These are phyloP conservation scores for Cordyceps cicadae DNA, from an alignment of 2,329 filamentous ascomycete species.

Conservation along the genomic window DNA sequence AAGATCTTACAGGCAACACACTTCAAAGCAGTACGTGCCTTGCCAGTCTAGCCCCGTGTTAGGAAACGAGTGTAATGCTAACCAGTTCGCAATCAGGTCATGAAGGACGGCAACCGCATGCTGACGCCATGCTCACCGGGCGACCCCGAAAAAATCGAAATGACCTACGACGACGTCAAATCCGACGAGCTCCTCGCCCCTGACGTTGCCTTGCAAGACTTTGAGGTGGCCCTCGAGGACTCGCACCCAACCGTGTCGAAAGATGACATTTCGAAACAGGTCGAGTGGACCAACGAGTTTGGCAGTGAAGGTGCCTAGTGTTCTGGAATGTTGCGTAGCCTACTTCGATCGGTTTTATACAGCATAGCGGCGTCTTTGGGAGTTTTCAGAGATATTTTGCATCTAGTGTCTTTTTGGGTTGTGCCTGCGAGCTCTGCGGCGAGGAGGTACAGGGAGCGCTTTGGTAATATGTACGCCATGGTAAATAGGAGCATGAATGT, in stretches of 20 bases:
- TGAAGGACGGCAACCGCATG: constrained; percentile 57
- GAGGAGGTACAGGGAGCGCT: background rate
- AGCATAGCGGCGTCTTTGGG: constrained; percentile 12
- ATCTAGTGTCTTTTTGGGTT: background rate
- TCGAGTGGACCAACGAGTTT: constrained; percentile 94
- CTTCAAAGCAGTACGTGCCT: constrained; percentile 70
- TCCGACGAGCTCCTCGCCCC: constrained; percentile 81
- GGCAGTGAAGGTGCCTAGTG: constrained; percentile 70
- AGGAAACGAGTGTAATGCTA: background rate
- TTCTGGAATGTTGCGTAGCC: background rate
- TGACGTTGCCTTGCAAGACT: constrained; percentile 80
- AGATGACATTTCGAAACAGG: constrained; percentile 74
- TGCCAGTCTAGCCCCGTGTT: background rate
- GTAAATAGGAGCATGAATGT: background rate
- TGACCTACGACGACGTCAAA: constrained; percentile 85
- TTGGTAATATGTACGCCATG: background rate
- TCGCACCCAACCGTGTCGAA: constrained; percentile 83
- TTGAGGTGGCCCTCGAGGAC: constrained; percentile 81
- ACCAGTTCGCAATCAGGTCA: constrained; percentile 44
- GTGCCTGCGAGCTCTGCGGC: background rate
- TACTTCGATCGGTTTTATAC: constrained; percentile 5
- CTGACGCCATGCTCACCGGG: constrained; percentile 91
- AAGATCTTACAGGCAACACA: constrained; percentile 97
- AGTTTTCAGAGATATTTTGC: constrained; percentile 11
- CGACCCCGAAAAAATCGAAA: constrained; percentile 76